Conservation (phyloP, 2,329 filamentous ascomycete species). For the Verticillium nonalfalfae region DNA sequence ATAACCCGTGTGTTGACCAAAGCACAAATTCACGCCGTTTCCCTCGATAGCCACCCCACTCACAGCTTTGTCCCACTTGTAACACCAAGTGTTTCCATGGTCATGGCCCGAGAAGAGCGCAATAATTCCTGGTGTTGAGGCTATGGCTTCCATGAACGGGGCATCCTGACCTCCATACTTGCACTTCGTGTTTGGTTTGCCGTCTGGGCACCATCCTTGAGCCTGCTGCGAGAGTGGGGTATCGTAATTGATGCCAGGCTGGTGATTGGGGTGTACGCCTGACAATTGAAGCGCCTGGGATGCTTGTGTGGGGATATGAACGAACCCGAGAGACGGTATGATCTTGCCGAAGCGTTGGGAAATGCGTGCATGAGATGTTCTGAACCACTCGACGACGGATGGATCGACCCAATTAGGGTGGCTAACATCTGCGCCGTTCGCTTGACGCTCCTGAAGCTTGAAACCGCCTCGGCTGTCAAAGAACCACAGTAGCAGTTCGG, state of each 20-base stretch:
- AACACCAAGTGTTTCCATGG: conserved; percentile 49
- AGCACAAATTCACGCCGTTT: conserved; percentile 41
- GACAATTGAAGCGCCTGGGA: conserved; percentile 17
- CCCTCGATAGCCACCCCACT: conserved; percentile 17
- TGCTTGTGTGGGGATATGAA: conserved; percentile 37
- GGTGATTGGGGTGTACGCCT: conserved; percentile 17
- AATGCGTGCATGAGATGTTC: conserved; percentile 23
- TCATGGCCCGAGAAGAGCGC: conserved; percentile 54
- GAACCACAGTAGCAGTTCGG: conserved; percentile 57
- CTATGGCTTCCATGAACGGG: conserved; percentile 50
- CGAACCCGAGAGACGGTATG: conserved; percentile 41
- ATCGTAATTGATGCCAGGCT: conserved; percentile 28
- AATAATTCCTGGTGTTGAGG: conserved; percentile 39
- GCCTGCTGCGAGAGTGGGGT: conserved; percentile 20
- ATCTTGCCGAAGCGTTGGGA: conserved; percentile 16
- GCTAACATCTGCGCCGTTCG: conserved; percentile 12
- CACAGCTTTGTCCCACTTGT: conserved; percentile 23
- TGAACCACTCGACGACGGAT: conserved; percentile 38
- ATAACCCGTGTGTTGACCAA: conserved; percentile 62
- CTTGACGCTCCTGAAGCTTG: conserved; percentile 32
- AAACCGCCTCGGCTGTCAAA: conserved; percentile 60
- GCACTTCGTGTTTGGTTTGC: conserved; percentile 15
- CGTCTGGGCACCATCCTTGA: conserved; percentile 23
- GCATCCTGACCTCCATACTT: conserved; percentile 36
- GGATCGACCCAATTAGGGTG: conserved; percentile 36